Conservation (phyloP, 148 eudicot species). For the Cornus controversa region DNA sequence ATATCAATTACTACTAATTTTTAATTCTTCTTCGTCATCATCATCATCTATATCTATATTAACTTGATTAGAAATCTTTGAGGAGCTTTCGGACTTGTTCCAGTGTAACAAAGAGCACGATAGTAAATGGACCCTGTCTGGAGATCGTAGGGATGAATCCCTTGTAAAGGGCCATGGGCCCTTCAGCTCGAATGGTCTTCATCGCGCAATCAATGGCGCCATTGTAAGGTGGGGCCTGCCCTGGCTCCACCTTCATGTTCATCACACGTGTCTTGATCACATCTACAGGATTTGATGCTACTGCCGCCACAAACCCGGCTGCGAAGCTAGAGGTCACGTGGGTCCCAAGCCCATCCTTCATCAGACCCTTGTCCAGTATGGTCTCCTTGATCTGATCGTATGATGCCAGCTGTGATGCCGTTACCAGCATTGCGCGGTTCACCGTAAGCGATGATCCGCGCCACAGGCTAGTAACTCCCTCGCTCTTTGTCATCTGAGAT, state of each 20-base stretch:
- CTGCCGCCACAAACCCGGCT: slow-evolving; percentile 94
- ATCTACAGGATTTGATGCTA: slow-evolving; percentile 82
- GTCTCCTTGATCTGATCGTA: slow-evolving; percentile 76
- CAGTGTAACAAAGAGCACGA: slow-evolving; percentile 78
- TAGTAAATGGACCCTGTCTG: slow-evolving; percentile 89
- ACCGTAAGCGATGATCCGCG: slow-evolving; percentile 90
- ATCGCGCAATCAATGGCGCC: slow-evolving; percentile 81
- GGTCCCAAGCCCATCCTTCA: slow-evolving; percentile 84
- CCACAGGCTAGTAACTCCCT: slow-evolving; percentile 70
- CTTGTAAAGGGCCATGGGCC: slow-evolving; percentile 70
- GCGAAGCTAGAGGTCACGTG: slow-evolving; percentile 85
- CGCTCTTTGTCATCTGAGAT: slow-evolving; percentile 47
- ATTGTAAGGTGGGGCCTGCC: slow-evolving; percentile 49
- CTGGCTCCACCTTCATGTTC: slow-evolving; percentile 78
- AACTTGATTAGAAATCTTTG: slow-evolving; percentile 49
- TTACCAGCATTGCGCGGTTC: slow-evolving; percentile 92
- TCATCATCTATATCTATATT: slow-evolving; percentile 19
- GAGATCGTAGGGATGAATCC: slow-evolving; percentile 87
- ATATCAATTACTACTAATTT: neutral
- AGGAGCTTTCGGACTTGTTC: slow-evolving; percentile 79
- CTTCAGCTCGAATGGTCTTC: slow-evolving; percentile 65
- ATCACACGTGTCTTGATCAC: slow-evolving; percentile 88
- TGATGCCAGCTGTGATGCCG: slow-evolving; percentile 83
- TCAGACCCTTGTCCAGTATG: slow-evolving; percentile 41
- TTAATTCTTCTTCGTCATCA: slow-evolving; percentile 26